phyloP scores from a whole-genome alignment of 192 early-diverging fungal genomes.

The Linnemannia zychae region DNA sequence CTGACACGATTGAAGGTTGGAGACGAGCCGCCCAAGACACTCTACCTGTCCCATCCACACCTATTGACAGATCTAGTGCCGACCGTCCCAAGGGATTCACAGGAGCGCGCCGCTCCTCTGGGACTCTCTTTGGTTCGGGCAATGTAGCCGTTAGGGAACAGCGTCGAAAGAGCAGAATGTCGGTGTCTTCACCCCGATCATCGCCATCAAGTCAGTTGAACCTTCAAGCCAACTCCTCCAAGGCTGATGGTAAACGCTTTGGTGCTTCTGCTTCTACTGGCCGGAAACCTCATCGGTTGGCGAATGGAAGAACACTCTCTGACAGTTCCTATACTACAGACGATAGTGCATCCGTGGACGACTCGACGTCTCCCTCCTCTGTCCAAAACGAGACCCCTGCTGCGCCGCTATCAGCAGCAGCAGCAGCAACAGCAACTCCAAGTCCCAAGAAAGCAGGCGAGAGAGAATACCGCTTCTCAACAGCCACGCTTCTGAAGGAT shows the following conservation, averaged over 20 bases:
- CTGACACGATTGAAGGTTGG: slow-evolving; percentile 29
- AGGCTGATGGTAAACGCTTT: slow-evolving; percentile 50
- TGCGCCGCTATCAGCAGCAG: not conserved
- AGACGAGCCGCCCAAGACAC: slow-evolving; percentile 30
- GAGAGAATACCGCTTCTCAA: slow-evolving; percentile 55
- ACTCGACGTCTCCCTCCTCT: not conserved
- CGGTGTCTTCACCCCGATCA: slow-evolving; percentile 16
- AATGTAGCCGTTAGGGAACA: slow-evolving; percentile 44
- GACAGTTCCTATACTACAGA: slow-evolving; percentile 57
- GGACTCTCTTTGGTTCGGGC: slow-evolving; percentile 41
- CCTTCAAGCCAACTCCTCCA: not conserved
- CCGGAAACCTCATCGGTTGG: slow-evolving; percentile 20
- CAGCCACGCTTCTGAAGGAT: slow-evolving; percentile 58
- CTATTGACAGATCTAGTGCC: not conserved
- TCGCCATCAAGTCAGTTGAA: slow-evolving; percentile 1
- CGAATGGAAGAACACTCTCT: slow-evolving; percentile 31
- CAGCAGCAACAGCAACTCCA: slow-evolving; percentile 7
- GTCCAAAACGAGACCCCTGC: slow-evolving; percentile 10
- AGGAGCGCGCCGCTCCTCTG: slow-evolving; percentile 32
- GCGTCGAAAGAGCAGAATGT: slow-evolving; percentile 42
- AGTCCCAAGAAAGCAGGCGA: slow-evolving; percentile 42
- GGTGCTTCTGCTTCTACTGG: not conserved
- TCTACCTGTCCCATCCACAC: slow-evolving; percentile 13
- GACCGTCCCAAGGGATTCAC: slow-evolving; percentile 22
- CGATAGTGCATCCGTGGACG: slow-evolving; percentile 22